A percentile compares a stretch with the other conserved stretches of the same genome.
phyloP scores from a whole-genome alignment of 1,139 yeast genomes.

The Magnusiomyces sp. region DNA sequence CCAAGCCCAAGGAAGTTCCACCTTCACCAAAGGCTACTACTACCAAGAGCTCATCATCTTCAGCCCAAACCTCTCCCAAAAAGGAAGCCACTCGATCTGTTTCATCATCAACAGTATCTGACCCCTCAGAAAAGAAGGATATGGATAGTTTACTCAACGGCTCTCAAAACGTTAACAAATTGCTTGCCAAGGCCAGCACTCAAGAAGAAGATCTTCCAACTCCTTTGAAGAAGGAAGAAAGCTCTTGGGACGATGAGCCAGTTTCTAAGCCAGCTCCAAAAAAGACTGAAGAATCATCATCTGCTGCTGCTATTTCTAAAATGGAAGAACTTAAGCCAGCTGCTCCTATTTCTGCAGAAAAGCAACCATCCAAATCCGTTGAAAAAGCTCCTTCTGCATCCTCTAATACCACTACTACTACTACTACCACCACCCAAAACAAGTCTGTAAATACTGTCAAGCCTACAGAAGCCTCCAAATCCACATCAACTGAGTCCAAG shows the following conservation, averaged over 20 bases:
- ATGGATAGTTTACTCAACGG: conserved; percentile 19
- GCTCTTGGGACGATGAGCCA: conserved; percentile 26
- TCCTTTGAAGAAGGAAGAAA: conserved; percentile 18
- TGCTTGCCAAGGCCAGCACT: conserved; percentile 44
- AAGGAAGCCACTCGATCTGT: background rate
- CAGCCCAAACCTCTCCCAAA: background rate
- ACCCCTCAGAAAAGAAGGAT: conserved; percentile 7
- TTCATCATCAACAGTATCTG: background rate
- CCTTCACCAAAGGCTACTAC: conserved; percentile 19
- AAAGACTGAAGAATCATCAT: background rate
- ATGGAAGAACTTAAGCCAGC: background rate
- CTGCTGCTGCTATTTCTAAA: background rate
- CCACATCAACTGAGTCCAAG: background rate
- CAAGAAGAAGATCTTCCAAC: conserved; percentile 35
- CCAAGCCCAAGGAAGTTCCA: conserved; percentile 14
- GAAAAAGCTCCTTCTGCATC: background rate
- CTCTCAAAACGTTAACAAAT: conserved; percentile 40
- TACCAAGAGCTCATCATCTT: conserved; percentile 15
- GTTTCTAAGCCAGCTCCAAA: conserved; percentile 1
- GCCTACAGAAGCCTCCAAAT: background rate
- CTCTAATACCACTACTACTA: background rate
- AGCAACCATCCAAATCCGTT: too few species aligned
- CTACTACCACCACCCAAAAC: background rate
- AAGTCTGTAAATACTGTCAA: background rate
- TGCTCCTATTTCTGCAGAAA: background rate